phyloP scores from a whole-genome alignment of 108 stramenopile genomes.

The Discostella stelligeroides region DNA sequence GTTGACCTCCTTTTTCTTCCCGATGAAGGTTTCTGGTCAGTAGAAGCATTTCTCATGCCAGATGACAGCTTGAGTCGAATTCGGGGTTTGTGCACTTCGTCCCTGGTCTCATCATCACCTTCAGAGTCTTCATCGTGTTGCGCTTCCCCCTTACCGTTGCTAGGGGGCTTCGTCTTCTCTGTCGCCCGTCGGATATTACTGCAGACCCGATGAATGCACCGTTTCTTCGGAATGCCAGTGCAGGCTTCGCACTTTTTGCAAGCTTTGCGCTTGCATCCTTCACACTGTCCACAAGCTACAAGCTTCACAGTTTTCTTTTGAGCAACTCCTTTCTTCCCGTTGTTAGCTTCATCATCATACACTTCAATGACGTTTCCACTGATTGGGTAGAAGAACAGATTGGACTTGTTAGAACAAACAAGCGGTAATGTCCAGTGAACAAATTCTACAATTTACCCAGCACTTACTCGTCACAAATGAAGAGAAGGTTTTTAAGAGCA shows the following conservation, averaged over 20 bases:
- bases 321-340: constrained; percentile 37
- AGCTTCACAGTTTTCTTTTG: constrained; percentile 37
- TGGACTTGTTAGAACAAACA: too few relatives aligned
- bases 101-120: constrained; percentile 25
- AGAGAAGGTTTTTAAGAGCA: constrained; percentile 72
- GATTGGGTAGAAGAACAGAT: neutral
- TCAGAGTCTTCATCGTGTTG: constrained; percentile 45
- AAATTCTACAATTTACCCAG: too few relatives aligned
- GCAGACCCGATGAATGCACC: constrained; percentile 27
- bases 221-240: constrained; percentile 42
- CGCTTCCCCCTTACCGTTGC: constrained; percentile 6
- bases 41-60: too few relatives aligned
- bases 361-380: constrained; percentile 74
- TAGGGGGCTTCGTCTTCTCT: neutral
- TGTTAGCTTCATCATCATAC: constrained; percentile 52
- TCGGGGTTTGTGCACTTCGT: constrained; percentile 46
- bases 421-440: too few relatives aligned
- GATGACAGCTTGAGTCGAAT: constrained; percentile 55
- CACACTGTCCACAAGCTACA: constrained; percentile 56
- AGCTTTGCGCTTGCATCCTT: constrained; percentile 53
- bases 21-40: constrained; percentile 7
- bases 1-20: constrained; percentile 26
- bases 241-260: constrained; percentile 51
- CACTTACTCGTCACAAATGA: constrained; percentile 75
- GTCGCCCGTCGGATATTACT: constrained; percentile 12